Percentiles rank a stretch among this genome's conserved stretches.
phyloP scores from a whole-genome alignment of 208 protist species.

The Acanthamoeba rhysodes region DNA sequence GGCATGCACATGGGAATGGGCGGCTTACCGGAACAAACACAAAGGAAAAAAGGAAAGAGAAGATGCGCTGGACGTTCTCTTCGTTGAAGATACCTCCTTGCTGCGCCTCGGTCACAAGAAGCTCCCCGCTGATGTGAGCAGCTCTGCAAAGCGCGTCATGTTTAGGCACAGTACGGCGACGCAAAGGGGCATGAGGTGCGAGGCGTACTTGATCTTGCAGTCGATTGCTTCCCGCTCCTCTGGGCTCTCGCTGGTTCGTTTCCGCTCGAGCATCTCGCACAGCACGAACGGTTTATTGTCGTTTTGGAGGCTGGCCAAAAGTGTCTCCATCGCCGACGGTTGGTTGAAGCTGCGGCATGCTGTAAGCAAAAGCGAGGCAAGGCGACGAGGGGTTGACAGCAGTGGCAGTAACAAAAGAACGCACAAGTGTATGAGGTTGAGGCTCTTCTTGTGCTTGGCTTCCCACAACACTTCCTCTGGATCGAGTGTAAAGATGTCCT shows the following conservation, averaged over 20 bases:
- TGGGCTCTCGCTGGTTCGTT: neutral
- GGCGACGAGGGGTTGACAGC: neutral
- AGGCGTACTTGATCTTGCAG: neutral
- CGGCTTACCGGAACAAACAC: neutral
- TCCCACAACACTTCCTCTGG: slow-evolving; percentile 9
- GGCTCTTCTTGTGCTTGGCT: slow-evolving; percentile 38
- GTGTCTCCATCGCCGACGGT: neutral
- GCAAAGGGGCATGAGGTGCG: neutral
- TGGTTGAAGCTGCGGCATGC: neutral
- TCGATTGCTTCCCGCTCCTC: neutral
- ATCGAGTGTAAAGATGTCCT: neutral
- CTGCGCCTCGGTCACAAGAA: neutral
- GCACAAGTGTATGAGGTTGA: slow-evolving; percentile 29
- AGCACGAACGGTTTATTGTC: neutral
- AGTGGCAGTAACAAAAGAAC: neutral
- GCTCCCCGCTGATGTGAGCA: neutral
- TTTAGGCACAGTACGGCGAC: neutral
- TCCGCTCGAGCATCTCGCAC: slow-evolving; percentile 11
- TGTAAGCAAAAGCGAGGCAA: neutral
- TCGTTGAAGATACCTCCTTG: slow-evolving; percentile 37
- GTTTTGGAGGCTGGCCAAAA: neutral
- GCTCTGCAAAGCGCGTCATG: neutral
- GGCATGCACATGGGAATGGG: neutral
- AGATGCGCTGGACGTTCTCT: slow-evolving; percentile 21
- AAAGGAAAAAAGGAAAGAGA: slow-evolving; percentile 56